Evolutionary conservation across 2,329 filamentous ascomycete genomes (phyloP).

Genomic region (Aspergillus tanneri): DNA sequence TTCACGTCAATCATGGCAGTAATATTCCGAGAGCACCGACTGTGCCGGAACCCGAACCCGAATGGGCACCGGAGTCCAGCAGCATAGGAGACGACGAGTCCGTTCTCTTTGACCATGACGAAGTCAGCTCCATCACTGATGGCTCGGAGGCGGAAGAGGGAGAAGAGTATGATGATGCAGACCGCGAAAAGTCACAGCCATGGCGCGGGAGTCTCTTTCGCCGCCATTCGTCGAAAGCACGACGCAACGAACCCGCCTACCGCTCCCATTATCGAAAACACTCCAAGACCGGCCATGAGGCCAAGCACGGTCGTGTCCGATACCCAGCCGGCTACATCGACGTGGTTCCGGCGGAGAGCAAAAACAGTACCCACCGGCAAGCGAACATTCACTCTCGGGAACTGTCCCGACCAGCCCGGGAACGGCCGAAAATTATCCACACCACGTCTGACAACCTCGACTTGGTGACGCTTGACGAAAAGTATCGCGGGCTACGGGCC

Average conservation of each 20-base stretch:
- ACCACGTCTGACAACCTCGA: constrained; percentile 16
- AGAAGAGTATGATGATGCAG: background rate
- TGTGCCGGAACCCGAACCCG: constrained; percentile 12
- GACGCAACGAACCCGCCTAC: constrained; percentile 19
- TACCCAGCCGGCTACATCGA: constrained; percentile 24
- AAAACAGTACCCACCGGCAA: constrained; percentile 7
- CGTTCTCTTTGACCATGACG: constrained; percentile 26
- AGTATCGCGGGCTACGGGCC: constrained; percentile 11
- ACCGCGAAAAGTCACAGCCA: constrained; percentile 15
- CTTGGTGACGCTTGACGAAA: constrained; percentile 6
- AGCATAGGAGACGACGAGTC: constrained; percentile 34
- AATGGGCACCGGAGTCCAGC: constrained; percentile 18
- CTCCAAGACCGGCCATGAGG: constrained; percentile 10
- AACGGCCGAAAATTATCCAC: constrained; percentile 24
- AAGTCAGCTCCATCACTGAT: constrained; percentile 30
- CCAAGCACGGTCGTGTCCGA: constrained; percentile 8
- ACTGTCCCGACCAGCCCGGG: constrained; percentile 16
- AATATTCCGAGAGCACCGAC: constrained; percentile 5
- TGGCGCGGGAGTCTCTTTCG: constrained; percentile 22
- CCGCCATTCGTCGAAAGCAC: constrained; percentile 21
- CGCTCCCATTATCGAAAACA: constrained; percentile 30
- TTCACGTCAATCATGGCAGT: background rate
- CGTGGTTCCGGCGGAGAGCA: constrained; percentile 26
- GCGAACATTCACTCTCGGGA: constrained; percentile 12
- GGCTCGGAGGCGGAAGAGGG: constrained; percentile 25